Base-by-base conservation (phyloP, 345 rosid species). In the Lepidium aucheri region DNA sequence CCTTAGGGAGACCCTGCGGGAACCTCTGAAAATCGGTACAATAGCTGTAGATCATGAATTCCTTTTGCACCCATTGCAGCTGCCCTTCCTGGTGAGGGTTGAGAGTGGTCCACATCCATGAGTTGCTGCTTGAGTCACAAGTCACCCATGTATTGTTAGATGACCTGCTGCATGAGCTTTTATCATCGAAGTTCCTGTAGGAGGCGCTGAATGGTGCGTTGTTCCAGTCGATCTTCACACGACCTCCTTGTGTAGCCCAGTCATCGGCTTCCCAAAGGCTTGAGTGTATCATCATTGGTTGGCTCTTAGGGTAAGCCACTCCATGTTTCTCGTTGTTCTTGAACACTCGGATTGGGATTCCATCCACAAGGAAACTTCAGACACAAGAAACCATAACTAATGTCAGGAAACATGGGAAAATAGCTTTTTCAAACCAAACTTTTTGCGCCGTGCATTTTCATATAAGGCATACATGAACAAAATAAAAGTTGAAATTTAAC, bases 201-300 rank as follows among this genome's bases (percentile, higher is more conserved):
- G 72, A 79, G 4, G 85, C 87, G 4, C 24, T 60, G 70, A 84
- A 82, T 3, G 89, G 87, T 28, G 89, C 85, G 10, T 76, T 45
- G 14, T 46, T 51, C 87, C 84, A 86, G 53, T 86, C 85, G 2
- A 69, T 78, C 67, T 84, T 84, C 26, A 80, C 79, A 0, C 55
- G 67, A 7, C 89, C 89, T 0, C 89, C 87, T 65, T 84, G 76
- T 8, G 89, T 84, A 0, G 89, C 86, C 87, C 86, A 83, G 28
- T 78, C 57, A 20, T 83, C 90, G 0, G 86, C 88, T 42, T 83
- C 70, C 86, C 87, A 82, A 6, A 84, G 66, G 45, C 89, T 86
- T 2, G 86, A 79, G 76, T 82, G 79, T 14, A 86, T 32, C 53
- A 15, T 80, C 91, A 86, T 83, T 0, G 86, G 76, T 53, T 86